Evolutionary conservation across 2,329 filamentous ascomycete genomes (phyloP), one percentile per base, ranked within the genome.

Genomic region (Aspergillus glaucus): DNA sequence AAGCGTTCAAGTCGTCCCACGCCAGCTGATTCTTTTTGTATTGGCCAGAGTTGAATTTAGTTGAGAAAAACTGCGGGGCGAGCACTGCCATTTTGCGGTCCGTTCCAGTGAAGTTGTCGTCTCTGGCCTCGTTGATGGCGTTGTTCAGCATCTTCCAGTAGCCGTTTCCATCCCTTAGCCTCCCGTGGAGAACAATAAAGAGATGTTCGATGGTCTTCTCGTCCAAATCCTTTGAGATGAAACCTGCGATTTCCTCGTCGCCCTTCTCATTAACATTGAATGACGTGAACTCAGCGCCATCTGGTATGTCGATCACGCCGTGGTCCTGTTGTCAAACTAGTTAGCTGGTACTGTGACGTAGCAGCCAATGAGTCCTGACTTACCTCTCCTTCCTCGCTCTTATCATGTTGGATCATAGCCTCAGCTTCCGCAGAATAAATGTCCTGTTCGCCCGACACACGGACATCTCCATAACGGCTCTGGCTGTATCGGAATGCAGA

Each of bases 1-100:
- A 53, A 21, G 51, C 51, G 22, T 53, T 53, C 48, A 53, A 43
- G n/a, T 53, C 51, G 12, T 53, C 51, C 51, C 51, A 53, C 7
- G 48, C 51, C 32, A 53, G 46, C 32, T 53, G 51, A n/a, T 49
- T 49, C 6, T 45, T 39, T 12, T 39, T 47, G 36, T 53, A 53
- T 17, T 53, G 48, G 15, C 51, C 51, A 19, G 48, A 45, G 48
- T 53, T 50, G 41, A 39, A 49, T 47, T 53, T 49, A 8, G 34
- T 53, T 14, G 48, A 53, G 41, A 53, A 53, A 19, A 53, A 53
- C 24, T 53, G 51, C 34, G 51, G 51, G 34, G 48, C 51, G 17
- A 53, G 51, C 26, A 53, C 51, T 47, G 44, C 51, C 48, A 53
- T 50, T 43, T 53, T 45, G 44, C 46, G 48, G 30, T 53, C 49